phyloP scores from a whole-genome alignment of 2,329 filamentous ascomycete genomes.

The Cucurbitaria berberidis region DNA sequence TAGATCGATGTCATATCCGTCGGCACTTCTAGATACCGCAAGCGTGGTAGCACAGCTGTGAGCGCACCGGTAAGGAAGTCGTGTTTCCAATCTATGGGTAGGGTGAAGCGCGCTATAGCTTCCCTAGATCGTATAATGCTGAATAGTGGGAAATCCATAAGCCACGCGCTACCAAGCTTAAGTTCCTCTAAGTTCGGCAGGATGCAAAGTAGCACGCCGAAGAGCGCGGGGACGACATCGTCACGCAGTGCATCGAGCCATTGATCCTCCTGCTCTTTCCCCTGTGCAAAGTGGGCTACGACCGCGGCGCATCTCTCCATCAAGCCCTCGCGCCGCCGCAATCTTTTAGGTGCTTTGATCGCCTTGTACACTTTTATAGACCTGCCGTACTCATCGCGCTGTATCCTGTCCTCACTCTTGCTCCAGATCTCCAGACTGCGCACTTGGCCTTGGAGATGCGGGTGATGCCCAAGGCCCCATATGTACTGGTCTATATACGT shows the following conservation, averaged over 20 bases:
- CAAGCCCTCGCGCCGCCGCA: not conserved
- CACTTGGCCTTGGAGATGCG: constrained; percentile 10
- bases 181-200: constrained; percentile 20
- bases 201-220: constrained; percentile 11
- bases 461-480: constrained; percentile 9
- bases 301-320: constrained; percentile 2
- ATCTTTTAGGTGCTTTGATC: not conserved
- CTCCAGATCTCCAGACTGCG: constrained; percentile 22
- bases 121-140: not conserved
- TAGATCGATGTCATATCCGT: constrained; percentile 10
- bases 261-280: not conserved
- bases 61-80: constrained; percentile 4
- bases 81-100: constrained; percentile 2
- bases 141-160: constrained; percentile 27
- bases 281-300: constrained; percentile 1
- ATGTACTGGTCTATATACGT: constrained; percentile 20
- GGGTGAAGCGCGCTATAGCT: too few species aligned
- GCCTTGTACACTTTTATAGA: not conserved
- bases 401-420: constrained; percentile 6
- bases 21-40: constrained; percentile 17
- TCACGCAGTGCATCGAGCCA: constrained; percentile 6
- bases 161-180: constrained; percentile 13
- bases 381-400: not conserved
- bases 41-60: not conserved
- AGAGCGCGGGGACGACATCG: constrained; percentile 14